Base-by-base conservation (phyloP, 805 yeast genomes). In the Ogataea thermomethanolica region DNA sequence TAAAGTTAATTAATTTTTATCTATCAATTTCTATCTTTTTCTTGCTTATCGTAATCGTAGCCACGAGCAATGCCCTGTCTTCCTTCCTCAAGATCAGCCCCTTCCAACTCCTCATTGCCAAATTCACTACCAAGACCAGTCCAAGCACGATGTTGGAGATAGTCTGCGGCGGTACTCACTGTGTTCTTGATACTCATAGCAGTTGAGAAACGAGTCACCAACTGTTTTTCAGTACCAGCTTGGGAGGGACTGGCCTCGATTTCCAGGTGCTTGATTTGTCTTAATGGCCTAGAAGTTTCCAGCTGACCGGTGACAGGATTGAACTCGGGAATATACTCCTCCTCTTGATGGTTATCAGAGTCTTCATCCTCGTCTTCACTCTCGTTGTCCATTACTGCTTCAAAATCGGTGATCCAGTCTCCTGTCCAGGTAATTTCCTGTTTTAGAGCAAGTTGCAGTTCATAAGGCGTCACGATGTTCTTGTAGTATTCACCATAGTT, bases 401-500 rank as follows among this genome's bases (percentile, higher is more conserved):
- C 55, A 61, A 90, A 89, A 51, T 85, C 93, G 1, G 88, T 78
- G 8, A 85, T 75, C 98, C 99, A 93, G 50, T 84, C 74, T 1
- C 98, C 98, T 0, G 95, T 81, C 99, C 99, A 93, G 1, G 79
- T 69, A 15, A 87, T 70, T 47, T 84, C 88, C 17, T 76, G 79
- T 46, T 76, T 75, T 43, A 93, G 70, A 0, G 98, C 95, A 60
- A 91, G 64, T 34, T 81, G 75, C 29, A 93, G 66, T 60, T 93
- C 99, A 61, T 86, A 91, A 0, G 98, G 98, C 0, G 99, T 93
- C 13, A 93, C 78, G 8, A 93, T 84, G 1, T 98, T 98, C 60
- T 82, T 88, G 66, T 78, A 87, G 57, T 83, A 91, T 45, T 87
- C 95, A 47, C 81, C 85, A 34, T 66, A 67, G 41, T 81, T 78